phyloP scores from a whole-genome alignment of 371 early-diverging fungal species.

The Batkoa obscura region DNA sequence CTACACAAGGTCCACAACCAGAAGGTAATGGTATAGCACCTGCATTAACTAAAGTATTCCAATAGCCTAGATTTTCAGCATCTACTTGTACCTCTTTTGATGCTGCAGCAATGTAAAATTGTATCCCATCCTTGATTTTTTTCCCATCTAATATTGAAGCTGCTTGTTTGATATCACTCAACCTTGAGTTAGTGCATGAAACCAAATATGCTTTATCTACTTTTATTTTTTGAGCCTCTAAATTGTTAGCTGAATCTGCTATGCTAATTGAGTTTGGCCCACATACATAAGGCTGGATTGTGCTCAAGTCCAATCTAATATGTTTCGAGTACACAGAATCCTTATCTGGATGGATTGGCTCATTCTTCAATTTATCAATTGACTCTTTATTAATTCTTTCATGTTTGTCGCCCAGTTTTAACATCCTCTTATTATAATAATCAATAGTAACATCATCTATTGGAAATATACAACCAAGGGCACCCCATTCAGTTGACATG shows the following conservation, averaged over 20 bases:
- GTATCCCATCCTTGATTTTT: conserved; percentile 65
- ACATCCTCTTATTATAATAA: conserved; percentile 47
- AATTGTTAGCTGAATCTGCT: conserved; percentile 51
- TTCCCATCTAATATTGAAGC: conserved; percentile 58
- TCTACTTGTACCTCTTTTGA: conserved; percentile 75
- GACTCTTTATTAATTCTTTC: conserved; percentile 48
- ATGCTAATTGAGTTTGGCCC: conserved; percentile 91
- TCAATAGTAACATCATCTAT: conserved; percentile 57
- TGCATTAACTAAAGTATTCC: conserved; percentile 65
- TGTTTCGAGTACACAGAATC: conserved; percentile 67
- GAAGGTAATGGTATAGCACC: conserved; percentile 81
- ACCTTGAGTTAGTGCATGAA: conserved; percentile 83
- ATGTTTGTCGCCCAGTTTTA: conserved; percentile 17
- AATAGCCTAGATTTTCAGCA: conserved; percentile 63
- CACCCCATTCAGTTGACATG: conserved; percentile 98
- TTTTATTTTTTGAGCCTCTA: conserved; percentile 42
- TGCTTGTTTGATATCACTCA: conserved; percentile 66
- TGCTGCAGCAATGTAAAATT: conserved; percentile 90
- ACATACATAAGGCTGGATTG: conserved; percentile 68
- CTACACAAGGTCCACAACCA: conserved; percentile 94
- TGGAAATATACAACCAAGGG: conserved; percentile 87
- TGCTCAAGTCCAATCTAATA: conserved; percentile 72
- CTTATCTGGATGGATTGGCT: conserved; percentile 33
- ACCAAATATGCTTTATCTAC: conserved; percentile 91
- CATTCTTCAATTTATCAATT: conserved; percentile 27